A percentile compares a stretch with the other conserved stretches of the same genome.
phyloP scores from a whole-genome alignment of 2,329 filamentous ascomycete genomes.

The Fonsecaea monophora region DNA sequence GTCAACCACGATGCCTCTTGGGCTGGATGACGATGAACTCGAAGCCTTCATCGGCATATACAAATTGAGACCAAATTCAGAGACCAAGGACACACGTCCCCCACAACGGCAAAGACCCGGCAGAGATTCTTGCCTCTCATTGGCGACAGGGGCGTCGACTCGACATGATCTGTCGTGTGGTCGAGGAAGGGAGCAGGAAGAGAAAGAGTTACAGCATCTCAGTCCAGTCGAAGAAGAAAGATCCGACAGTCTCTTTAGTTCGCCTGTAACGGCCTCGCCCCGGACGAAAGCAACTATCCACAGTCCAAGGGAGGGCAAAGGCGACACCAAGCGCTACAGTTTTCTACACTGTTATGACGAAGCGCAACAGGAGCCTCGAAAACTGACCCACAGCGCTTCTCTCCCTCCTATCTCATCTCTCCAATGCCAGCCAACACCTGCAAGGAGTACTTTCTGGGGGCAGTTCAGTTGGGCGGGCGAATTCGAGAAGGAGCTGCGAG shows the following conservation, averaged over 20 bases:
- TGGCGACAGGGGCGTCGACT: neutral
- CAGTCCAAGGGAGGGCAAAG: neutral
- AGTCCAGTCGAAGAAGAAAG: neutral
- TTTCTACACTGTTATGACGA: neutral
- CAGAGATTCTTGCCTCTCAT: neutral
- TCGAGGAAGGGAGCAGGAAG: neutral
- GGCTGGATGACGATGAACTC: constrained; percentile 15
- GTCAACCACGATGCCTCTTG: constrained; percentile 17
- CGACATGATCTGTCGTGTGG: neutral
- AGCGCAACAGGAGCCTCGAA: neutral
- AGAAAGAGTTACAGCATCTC: neutral
- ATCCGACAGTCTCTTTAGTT: neutral
- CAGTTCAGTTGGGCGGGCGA: neutral
- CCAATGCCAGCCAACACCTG: neutral
- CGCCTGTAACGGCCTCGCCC: neutral
- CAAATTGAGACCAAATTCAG: neutral
- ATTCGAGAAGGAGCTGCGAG: neutral
- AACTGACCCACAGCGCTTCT: neutral
- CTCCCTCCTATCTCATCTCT: neutral
- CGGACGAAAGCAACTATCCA: neutral
- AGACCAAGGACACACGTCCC: neutral
- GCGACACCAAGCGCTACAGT: neutral
- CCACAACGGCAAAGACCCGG: neutral
- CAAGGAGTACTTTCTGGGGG: neutral
- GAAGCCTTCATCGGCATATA: constrained; percentile 10